Evolutionary conservation across 495 filamentous ascomycete genomes (phyloP).

Genomic region (Hypoxylon subgilvum): DNA sequence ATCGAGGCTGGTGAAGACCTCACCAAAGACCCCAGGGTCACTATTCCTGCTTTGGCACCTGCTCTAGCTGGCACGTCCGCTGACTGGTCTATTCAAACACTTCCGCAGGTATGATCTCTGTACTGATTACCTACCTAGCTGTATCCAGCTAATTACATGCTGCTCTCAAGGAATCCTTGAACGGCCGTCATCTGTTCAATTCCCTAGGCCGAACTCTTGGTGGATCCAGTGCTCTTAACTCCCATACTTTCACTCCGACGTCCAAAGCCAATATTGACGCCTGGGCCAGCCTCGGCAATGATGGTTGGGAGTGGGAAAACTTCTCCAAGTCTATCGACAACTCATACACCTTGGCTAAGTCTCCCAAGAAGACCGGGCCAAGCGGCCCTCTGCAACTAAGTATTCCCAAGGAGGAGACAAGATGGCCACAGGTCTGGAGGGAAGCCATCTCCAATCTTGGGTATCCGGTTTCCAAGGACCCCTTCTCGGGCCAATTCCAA

Average conservation of each 20-base stretch:
- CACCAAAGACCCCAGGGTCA: too few relatives aligned
- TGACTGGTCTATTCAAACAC: too few relatives aligned
- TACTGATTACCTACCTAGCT: too few relatives aligned
- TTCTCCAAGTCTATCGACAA: constrained; percentile 13
- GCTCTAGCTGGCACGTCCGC: too few relatives aligned
- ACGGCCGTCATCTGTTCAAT: too few relatives aligned
- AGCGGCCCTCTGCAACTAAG: constrained; percentile 23
- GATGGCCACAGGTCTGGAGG: constrained; percentile 36
- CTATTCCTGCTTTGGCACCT: too few relatives aligned
- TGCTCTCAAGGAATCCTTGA: too few relatives aligned
- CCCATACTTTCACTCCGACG: constrained; percentile 9
- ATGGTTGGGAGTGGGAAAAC: constrained; percentile 46
- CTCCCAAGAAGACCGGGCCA: neutral
- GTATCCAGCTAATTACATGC: too few relatives aligned
- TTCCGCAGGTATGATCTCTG: too few relatives aligned
- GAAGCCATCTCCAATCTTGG: constrained; percentile 36
- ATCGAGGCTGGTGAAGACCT: too few relatives aligned
- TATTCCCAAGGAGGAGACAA: constrained; percentile 13
- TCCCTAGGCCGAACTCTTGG: constrained; percentile 30
- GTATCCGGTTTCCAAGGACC: constrained; percentile 7
- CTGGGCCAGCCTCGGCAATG: constrained; percentile 50
- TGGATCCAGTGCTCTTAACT: constrained; percentile 29
- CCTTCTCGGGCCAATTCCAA: constrained; percentile 32
- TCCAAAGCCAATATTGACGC: constrained; percentile 38
- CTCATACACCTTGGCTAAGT: constrained; percentile 17